Evolutionary conservation across 2,329 filamentous ascomycete genomes (phyloP).

Genomic region (Neofusicoccum sp.): DNA sequence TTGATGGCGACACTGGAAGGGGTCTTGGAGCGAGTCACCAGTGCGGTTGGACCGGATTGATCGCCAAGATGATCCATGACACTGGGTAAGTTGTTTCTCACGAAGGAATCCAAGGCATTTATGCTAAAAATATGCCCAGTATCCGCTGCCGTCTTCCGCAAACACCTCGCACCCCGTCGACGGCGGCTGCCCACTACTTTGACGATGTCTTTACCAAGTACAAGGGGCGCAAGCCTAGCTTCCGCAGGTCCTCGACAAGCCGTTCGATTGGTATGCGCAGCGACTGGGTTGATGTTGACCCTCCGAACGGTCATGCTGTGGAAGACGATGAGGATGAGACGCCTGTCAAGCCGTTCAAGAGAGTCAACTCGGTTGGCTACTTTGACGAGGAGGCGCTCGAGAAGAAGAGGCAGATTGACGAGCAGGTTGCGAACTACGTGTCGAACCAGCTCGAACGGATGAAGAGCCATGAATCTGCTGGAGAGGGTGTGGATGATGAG

Average conservation of each 20-base stretch:
- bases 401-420: constrained; percentile 42
- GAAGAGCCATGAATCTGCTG: constrained; percentile 59
- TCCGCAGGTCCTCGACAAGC: constrained; percentile 78
- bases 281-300: constrained; percentile 62
- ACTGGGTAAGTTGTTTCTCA: constrained; percentile 70
- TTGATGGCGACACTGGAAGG: constrained; percentile 87
- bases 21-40: constrained; percentile 92
- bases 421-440: constrained; percentile 80
- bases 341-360: constrained; percentile 27
- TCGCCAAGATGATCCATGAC: constrained; percentile 96
- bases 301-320: neutral
- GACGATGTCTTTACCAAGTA: constrained; percentile 72
- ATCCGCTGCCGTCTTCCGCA: constrained; percentile 89
- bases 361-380: constrained; percentile 53
- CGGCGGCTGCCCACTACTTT: constrained; percentile 89
- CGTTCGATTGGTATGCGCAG: constrained; percentile 83
- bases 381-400: constrained; percentile 55
- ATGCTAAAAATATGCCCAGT: constrained; percentile 46
- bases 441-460: constrained; percentile 77
- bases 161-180: constrained; percentile 84
- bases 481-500: constrained; percentile 59
- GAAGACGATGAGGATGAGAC: constrained; percentile 30
- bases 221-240: constrained; percentile 48
- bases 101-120: neutral
- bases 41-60: constrained; percentile 93